Conservation (phyloP, 768 basidiomycete species). For the Exidia glandulosa region DNA sequence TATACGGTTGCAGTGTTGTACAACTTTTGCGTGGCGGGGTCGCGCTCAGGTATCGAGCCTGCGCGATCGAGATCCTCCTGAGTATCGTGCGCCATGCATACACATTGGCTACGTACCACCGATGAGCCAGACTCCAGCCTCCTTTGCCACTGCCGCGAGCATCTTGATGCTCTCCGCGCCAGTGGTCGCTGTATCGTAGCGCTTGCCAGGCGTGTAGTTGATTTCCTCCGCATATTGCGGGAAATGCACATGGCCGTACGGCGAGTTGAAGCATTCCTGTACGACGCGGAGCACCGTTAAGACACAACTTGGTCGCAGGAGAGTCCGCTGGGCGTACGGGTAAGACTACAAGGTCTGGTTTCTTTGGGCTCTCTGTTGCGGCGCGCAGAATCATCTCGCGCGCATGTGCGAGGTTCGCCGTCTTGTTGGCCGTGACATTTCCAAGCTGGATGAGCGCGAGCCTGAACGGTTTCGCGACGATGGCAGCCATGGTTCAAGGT, state of each 20-base stretch:
- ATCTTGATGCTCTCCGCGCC: slow-evolving; percentile 70
- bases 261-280: slow-evolving; percentile 85
- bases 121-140: slow-evolving; percentile 77
- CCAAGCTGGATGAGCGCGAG: slow-evolving; percentile 89
- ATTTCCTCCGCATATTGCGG: slow-evolving; percentile 77
- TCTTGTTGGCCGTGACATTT: slow-evolving; percentile 56
- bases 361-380: slow-evolving; percentile 31
- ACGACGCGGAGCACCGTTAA: not conserved
- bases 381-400: slow-evolving; percentile 69
- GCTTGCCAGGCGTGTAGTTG: slow-evolving; percentile 42
- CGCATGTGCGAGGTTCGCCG: slow-evolving; percentile 71
- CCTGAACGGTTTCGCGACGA: slow-evolving; percentile 58
- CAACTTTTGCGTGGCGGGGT: slow-evolving; percentile 39
- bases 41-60: slow-evolving; percentile 92
- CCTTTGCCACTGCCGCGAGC: slow-evolving; percentile 71
- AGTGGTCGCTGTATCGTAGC: slow-evolving; percentile 44
- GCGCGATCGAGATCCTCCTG: not conserved
- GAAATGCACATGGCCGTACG: slow-evolving; percentile 72
- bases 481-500: slow-evolving; percentile 9
- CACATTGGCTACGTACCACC: slow-evolving; percentile 49
- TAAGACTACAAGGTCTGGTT: slow-evolving; percentile 73
- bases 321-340: slow-evolving; percentile 44
- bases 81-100: not conserved
- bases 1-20: slow-evolving; percentile 95
- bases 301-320: slow-evolving; percentile 1